These are phyloP conservation scores for Artomyces pyxidatus DNA, from an alignment of 768 basidiomycete species.

Conservation along the genomic window DNA sequence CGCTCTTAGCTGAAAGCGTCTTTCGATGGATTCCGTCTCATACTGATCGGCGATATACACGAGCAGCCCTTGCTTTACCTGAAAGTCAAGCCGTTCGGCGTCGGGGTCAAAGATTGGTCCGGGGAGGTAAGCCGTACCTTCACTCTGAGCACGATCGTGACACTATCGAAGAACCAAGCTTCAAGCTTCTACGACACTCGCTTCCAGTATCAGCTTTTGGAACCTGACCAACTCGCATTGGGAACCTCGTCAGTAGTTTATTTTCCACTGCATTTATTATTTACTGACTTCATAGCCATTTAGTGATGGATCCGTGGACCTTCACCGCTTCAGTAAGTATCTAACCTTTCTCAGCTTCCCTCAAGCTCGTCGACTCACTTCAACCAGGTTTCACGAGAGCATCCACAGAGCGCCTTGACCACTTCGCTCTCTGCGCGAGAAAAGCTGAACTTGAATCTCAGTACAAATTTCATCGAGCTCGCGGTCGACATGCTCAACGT, in stretches of 20 bases:
- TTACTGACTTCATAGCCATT: background rate
- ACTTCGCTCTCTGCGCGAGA: slow-evolving; percentile 67
- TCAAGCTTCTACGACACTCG: slow-evolving; percentile 73
- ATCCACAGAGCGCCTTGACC: slow-evolving; percentile 40
- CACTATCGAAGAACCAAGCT: too few species aligned
- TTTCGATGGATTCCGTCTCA: slow-evolving; percentile 86
- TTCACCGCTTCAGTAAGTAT: slow-evolving; percentile 59
- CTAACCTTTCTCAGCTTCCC: background rate
- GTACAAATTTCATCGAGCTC: slow-evolving; percentile 83
- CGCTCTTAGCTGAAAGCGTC: slow-evolving; percentile 82
- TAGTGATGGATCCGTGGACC: slow-evolving; percentile 95
- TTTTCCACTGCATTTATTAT: background rate
- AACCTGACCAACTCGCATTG: slow-evolving; percentile 96
- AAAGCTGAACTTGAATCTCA: slow-evolving; percentile 85
- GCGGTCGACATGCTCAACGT: slow-evolving; percentile 64
- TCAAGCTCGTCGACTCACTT: slow-evolving; percentile 44
- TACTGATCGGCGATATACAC: slow-evolving; percentile 91
- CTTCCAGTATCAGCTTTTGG: slow-evolving; percentile 88
- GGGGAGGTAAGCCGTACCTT: slow-evolving; percentile 74
- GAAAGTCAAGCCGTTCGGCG: slow-evolving; percentile 74
- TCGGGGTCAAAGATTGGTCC: slow-evolving; percentile 90
- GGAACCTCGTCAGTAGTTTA: slow-evolving; percentile 67
- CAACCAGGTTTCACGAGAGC: slow-evolving; percentile 46
- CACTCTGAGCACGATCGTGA: too few species aligned
- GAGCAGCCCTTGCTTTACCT: slow-evolving; percentile 93